A percentile compares a stretch with the other conserved stretches of the same genome.
Conservation (phyloP, 139 green algal species). For the Deuterostichococcus epilithicus region DNA sequence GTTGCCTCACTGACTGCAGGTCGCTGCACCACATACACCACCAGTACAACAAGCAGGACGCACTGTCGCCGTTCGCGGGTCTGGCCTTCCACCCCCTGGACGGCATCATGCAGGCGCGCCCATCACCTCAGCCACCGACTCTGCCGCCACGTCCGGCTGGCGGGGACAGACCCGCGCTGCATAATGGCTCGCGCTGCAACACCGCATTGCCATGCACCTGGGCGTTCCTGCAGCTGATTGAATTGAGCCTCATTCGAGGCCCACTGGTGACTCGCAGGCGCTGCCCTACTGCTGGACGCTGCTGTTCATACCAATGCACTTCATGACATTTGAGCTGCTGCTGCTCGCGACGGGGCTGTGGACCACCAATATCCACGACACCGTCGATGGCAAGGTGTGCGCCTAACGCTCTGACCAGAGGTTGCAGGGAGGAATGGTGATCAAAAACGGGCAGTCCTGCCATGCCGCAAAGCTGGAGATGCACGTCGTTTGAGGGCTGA, state of each 20-base stretch:
- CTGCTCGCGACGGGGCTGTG: constrained; percentile 90
- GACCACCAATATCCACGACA: constrained; percentile 97
- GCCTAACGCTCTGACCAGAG: not conserved
- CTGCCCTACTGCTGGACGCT: constrained; percentile 79
- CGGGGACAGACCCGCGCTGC: no score
- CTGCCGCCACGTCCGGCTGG: not conserved
- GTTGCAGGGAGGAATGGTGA: not conserved
- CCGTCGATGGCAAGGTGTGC: constrained; percentile 61
- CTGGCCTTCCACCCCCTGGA: constrained; percentile 91
- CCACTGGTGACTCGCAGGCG: constrained; percentile 53
- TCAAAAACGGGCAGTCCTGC: not conserved
- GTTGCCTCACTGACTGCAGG: constrained; percentile 14
- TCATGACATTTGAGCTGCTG: constrained; percentile 88
- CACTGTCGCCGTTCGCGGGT: constrained; percentile 90
- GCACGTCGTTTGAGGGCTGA: not conserved
- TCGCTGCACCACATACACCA: constrained; percentile 85
- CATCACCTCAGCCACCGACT: not conserved
- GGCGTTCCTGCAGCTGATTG: no score
- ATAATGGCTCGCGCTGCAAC: no score
- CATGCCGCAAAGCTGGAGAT: not conserved
- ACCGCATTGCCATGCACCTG: no score
- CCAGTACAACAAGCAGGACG: constrained; percentile 99
- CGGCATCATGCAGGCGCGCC: constrained; percentile 58
- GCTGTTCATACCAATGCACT: constrained; percentile 86
- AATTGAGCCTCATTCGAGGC: no score